Evolutionary conservation across 305 asterid species (phyloP).

Genomic region (Nicotiana rustica): DNA sequence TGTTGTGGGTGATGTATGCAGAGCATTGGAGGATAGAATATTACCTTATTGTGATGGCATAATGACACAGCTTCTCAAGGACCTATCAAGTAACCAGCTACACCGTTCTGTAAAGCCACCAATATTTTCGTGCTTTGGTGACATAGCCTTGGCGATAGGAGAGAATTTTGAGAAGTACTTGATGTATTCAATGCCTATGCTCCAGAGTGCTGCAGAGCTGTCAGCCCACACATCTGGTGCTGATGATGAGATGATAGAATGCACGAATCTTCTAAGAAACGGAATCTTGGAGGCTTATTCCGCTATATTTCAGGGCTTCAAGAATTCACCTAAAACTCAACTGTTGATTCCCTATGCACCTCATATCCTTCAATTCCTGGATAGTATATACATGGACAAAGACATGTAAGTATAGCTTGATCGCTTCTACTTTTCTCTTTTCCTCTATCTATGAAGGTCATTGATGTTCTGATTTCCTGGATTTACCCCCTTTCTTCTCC

Average conservation of each 20-base stretch:
- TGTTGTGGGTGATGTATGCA: conserved; percentile 76
- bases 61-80: conserved; percentile 84
- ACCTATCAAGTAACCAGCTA: conserved; percentile 84
- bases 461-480: background rate
- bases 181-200: conserved; percentile 89
- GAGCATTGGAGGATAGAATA: conserved; percentile 85
- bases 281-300: conserved; percentile 93
- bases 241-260: conserved; percentile 86
- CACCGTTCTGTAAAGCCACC: conserved; percentile 97
- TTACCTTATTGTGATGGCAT: conserved; percentile 86
- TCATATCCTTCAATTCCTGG: conserved; percentile 82
- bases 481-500: conserved; percentile 5
- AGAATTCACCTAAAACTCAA: conserved; percentile 87
- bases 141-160: conserved; percentile 85
- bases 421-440: background rate
- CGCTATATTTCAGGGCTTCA: conserved; percentile 89
- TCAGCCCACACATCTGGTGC: conserved; percentile 69
- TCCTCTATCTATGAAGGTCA: conserved; percentile 11
- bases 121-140: conserved; percentile 92
- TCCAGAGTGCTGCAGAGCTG: conserved; percentile 91
- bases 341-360: conserved; percentile 79
- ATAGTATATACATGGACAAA: conserved; percentile 85
- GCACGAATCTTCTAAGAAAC: conserved; percentile 75
- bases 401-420: conserved; percentile 64
- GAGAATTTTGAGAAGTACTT: conserved; percentile 84